Base-by-base conservation (phyloP, 345 rosid genomes). In the Salix caprea region DNA sequence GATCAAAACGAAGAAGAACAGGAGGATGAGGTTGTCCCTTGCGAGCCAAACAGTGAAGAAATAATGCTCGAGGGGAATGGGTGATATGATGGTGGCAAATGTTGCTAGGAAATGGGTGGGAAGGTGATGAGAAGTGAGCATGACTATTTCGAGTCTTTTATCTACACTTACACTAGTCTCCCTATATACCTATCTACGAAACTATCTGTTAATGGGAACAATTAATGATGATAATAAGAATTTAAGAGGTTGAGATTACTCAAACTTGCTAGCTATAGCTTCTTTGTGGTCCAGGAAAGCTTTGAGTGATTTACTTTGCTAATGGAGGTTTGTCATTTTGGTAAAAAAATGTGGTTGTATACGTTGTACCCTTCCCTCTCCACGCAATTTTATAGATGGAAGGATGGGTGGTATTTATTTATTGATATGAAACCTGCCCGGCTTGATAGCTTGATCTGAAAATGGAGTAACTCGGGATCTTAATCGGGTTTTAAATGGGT, bases 61-160 rank as follows among this genome's bases (percentile, higher is more conserved):
- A 23, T 36, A 70, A 10, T 66, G 75, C 37, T 37, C 66, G 2
- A 60, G 70, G 36, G 80, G 71, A 74, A 56, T 69, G 19, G 70
- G 61, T 28, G 23, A 10, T 40, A 15, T 42, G 71, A 66, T 73
- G 21, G 67, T 58, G 65, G 70, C 19, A 39, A 71, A 54, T 78
- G 70, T 58, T 23, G 64, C 74, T 36, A 75, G 77, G 86, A 85
- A 83, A 83, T 82, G 65, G 24, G 36, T 32, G 60, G 86, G 87
- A 84, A 82, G 84, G 81, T 73, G 85, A 78, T 69, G 79, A 76
- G 73, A 48, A 79, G 86, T 16, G 84, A 76, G 89, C 88, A 81
- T 87, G 80, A 65, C 84, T 80, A 79, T 73, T 65, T 60, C 37
- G 37, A 67, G 15, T 32, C 73, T 30, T 21, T 40, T 10, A 3